These are phyloP conservation scores for Suaeda aralocaspica DNA, from an alignment of 148 eudicot species.

Conservation along the genomic window DNA sequence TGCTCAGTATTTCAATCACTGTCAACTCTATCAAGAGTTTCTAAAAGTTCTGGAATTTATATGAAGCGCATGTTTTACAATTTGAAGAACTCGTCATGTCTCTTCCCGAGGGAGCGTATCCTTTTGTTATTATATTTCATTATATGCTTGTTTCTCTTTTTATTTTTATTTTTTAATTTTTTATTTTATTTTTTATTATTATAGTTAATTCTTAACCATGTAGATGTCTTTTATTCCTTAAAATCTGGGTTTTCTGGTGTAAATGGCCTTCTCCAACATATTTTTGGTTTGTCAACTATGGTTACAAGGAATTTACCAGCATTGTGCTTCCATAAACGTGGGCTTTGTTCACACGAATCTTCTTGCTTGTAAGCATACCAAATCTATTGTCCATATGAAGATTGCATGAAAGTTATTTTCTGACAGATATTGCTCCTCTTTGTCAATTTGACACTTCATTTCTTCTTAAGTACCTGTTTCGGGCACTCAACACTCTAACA, in stretches of 20 bases:
- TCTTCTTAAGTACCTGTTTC: too few species aligned
- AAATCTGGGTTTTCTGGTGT: slow-evolving; percentile 53
- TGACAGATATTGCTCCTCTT: too few species aligned
- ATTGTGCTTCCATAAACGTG: slow-evolving; percentile 42
- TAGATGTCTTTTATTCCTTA: slow-evolving; percentile 53
- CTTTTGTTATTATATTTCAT: slow-evolving; percentile 22
- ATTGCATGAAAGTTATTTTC: not conserved
- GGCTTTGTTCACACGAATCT: slow-evolving; percentile 31
- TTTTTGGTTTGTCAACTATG: slow-evolving; percentile 49
- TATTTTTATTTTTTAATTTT: not conserved
- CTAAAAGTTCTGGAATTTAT: slow-evolving; percentile 43
- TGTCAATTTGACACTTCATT: too few species aligned
- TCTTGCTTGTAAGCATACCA: slow-evolving; percentile 52
- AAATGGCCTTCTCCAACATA: slow-evolving; percentile 22
- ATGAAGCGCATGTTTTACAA: slow-evolving; percentile 55
- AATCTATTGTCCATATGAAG: slow-evolving; percentile 1
- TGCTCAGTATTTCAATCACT: slow-evolving; percentile 52
- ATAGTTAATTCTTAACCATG: slow-evolving; percentile 22
- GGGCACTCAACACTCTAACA: too few species aligned
- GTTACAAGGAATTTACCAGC: slow-evolving; percentile 18
- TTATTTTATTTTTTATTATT: not conserved
- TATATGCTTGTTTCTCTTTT: not conserved
- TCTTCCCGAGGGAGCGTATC: slow-evolving; percentile 71
- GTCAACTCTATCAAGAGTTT: slow-evolving; percentile 31
- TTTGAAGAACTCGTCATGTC: slow-evolving; percentile 35